Evolutionary conservation across 2,329 filamentous ascomycete genomes (phyloP).

Genomic region (Aspergillus sojae): DNA sequence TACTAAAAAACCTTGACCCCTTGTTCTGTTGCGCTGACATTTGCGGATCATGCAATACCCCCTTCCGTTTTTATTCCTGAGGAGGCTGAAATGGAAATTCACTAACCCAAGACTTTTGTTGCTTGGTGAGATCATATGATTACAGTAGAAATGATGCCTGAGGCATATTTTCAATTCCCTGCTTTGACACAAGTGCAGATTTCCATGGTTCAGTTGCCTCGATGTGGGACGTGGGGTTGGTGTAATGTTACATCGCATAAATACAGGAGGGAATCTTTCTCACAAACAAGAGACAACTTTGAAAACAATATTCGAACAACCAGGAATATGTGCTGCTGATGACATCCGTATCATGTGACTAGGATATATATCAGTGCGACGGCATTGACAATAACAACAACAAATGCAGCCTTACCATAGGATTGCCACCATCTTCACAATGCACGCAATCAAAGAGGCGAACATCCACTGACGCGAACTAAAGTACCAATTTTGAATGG

Average conservation of each 20-base stretch:
- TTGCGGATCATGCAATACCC: slow-evolving; percentile 6
- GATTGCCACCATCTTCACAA: neutral
- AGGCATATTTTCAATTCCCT: neutral
- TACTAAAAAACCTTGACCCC: too few species aligned
- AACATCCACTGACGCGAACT: neutral
- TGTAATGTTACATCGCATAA: slow-evolving; percentile 5
- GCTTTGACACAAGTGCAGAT: neutral
- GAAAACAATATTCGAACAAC: neutral
- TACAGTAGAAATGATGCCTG: neutral
- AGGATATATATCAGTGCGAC: neutral
- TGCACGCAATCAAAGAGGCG: neutral
- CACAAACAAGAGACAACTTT: neutral
- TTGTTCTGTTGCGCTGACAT: neutral
- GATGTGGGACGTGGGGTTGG: neutral
- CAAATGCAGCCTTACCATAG: neutral
- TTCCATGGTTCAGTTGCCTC: neutral
- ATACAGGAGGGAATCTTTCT: neutral
- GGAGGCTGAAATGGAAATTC: slow-evolving; percentile 5
- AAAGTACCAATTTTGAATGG: too few species aligned
- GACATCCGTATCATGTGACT: neutral
- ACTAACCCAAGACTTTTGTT: neutral
- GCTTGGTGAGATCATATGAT: slow-evolving; percentile 4
- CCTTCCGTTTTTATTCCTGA: slow-evolving; percentile 1
- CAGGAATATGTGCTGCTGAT: neutral
- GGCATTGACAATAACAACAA: neutral